Evolutionary conservation across 2,329 filamentous ascomycete species (phyloP), one percentile per base, ranked within the genome.

Genomic region (Apiospora phragmitis): DNA sequence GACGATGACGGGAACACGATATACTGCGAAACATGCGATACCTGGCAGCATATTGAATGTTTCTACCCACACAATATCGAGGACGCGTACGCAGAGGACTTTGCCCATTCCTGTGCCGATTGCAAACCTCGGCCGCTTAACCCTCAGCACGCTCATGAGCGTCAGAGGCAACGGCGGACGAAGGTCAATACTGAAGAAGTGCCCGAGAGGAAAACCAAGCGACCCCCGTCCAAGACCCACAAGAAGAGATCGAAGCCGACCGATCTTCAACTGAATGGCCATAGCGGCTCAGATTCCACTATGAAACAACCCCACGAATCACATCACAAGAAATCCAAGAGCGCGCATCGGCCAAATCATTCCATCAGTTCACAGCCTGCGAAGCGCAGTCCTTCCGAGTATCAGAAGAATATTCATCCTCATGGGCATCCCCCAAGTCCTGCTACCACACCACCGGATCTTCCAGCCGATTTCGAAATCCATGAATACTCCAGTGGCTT

Each of bases 1-100:
- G 94, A 97, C 85, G 96, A 99, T 86, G 96, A 99, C 86, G 96
- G 96, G 83, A 95, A 94, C 82, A 99, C 96, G 72, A 97, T 99
- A 73, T 94, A 95, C 82, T 99, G 96, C 87, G 96, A 98, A 80
- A 90, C 88, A 71, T 99, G 96, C 86, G 93, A 97, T 80, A 96
- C 94, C 67, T 99, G 96, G 96, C 96, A 99, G 83, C 96, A 99
- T 83, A 97, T 97, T 77, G 92, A 94, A 80, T 99, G 96, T 83
- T 98, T 97, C 83, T 98, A 98, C 80, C 89, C 89, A 29, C 81
- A 89, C 74, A 93, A 94, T 76, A 88, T 90, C 79, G 88, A 91
- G 81, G 87, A 93, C 86, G 87, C 93, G 83, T 83, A 95, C 81
- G 82, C 92, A 85, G 87, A 89, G 71, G 87, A 90, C 76, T 93